phyloP scores from a whole-genome alignment of 495 filamentous ascomycete species.

The Rhizodiscina lignyota region DNA sequence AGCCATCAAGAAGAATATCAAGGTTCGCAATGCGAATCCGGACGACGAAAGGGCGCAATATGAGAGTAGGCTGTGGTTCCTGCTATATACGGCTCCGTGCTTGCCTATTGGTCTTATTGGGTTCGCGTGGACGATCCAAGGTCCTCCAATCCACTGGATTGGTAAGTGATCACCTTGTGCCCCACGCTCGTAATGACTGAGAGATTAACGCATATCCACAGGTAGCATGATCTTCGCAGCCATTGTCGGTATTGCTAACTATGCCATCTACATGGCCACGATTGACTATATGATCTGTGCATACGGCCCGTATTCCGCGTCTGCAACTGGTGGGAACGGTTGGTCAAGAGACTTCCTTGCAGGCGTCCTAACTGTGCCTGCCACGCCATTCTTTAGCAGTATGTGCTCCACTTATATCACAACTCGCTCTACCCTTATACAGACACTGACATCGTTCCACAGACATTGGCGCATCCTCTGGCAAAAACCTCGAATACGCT shows the following conservation, averaged over 20 bases:
- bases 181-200: no score
- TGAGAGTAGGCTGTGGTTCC: slow-evolving; percentile 43
- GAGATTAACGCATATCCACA: no score
- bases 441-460: slow-evolving; percentile 4
- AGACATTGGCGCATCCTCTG: slow-evolving; percentile 46
- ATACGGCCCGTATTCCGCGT: slow-evolving; percentile 64
- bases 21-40: slow-evolving; percentile 28
- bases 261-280: slow-evolving; percentile 60
- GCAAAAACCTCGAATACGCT: slow-evolving; percentile 48
- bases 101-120: slow-evolving; percentile 45
- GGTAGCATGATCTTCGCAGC: slow-evolving; percentile 44
- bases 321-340: slow-evolving; percentile 61
- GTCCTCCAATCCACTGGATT: slow-evolving; percentile 46
- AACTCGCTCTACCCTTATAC: slow-evolving; percentile 3
- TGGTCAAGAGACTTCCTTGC: slow-evolving; percentile 70
- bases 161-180: no score
- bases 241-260: slow-evolving; percentile 52
- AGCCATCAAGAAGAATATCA: slow-evolving; percentile 33
- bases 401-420: background rate
- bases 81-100: slow-evolving; percentile 39
- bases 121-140: slow-evolving; percentile 44
- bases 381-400: slow-evolving; percentile 44
- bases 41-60: slow-evolving; percentile 39
- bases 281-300: slow-evolving; percentile 77
- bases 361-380: slow-evolving; percentile 58